A percentile compares a stretch with the other conserved stretches of the same genome.
These are phyloP conservation scores for Lactarius vividus DNA, from an alignment of 768 basidiomycete species.

Conservation along the genomic window DNA sequence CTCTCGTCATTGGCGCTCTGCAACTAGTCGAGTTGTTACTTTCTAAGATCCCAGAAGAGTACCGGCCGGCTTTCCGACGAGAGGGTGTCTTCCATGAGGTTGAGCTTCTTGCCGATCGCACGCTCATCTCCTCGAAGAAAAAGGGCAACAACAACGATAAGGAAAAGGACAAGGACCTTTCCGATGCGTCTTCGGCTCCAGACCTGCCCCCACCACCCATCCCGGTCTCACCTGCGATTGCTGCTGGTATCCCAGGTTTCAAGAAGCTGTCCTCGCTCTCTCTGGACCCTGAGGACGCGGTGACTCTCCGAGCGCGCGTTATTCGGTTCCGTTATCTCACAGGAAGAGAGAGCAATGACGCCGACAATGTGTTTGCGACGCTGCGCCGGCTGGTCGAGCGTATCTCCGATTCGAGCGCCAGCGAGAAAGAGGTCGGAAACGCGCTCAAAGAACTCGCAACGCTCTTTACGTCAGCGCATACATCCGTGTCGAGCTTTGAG, in stretches of 20 bases:
- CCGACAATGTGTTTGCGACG: slow-evolving; percentile 60
- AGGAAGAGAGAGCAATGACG: slow-evolving; percentile 52
- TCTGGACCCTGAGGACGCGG: slow-evolving; percentile 84
- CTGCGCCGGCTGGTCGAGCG: slow-evolving; percentile 63
- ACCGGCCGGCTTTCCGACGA: slow-evolving; percentile 84
- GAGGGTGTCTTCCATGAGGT: slow-evolving; percentile 98
- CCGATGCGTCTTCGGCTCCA: slow-evolving; percentile 40
- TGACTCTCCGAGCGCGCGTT: slow-evolving; percentile 87
- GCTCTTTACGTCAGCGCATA: slow-evolving; percentile 71
- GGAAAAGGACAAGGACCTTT: slow-evolving; percentile 43
- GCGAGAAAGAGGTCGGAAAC: slow-evolving; percentile 61
- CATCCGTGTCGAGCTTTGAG: slow-evolving; percentile 93
- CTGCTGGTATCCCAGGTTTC: slow-evolving; percentile 51
- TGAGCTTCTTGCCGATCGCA: slow-evolving; percentile 65
- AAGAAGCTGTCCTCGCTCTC: slow-evolving; percentile 69
- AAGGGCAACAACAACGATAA: slow-evolving; percentile 49
- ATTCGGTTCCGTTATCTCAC: slow-evolving; percentile 80
- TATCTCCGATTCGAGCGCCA: slow-evolving; percentile 51
- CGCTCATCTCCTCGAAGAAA: slow-evolving; percentile 52
- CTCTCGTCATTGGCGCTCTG: slow-evolving; percentile 81
- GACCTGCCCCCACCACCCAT: slow-evolving; percentile 38
- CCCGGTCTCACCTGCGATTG: slow-evolving; percentile 42
- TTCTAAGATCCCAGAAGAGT: slow-evolving; percentile 77
- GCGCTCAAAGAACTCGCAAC: slow-evolving; percentile 71
- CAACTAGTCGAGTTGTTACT: slow-evolving; percentile 93